Evolutionary conservation across 2,329 filamentous ascomycete genomes (phyloP).

Genomic region (Tolypocladium paradoxum): DNA sequence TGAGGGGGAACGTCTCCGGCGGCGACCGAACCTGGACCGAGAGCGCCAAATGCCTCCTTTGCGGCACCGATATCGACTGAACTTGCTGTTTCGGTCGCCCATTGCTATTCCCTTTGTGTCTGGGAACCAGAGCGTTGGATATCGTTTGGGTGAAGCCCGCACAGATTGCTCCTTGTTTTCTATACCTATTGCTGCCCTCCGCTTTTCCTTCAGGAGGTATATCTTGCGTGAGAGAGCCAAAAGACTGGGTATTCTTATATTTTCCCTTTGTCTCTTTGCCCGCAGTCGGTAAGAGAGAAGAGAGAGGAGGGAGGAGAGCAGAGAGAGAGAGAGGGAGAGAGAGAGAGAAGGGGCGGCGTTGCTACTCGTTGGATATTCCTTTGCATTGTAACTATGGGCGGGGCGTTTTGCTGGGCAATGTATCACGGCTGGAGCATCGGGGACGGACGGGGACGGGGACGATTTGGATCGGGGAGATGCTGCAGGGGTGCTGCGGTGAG

Average conservation of each 20-base stretch:
- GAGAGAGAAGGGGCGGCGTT: background rate
- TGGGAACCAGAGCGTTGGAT: background rate
- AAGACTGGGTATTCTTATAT: background rate
- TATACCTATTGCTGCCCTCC: background rate
- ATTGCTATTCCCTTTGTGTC: background rate
- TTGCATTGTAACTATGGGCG: conserved; percentile 1
- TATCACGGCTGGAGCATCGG: background rate
- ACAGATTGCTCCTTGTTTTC: background rate
- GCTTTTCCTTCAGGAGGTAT: no score
- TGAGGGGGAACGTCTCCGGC: conserved; percentile 34
- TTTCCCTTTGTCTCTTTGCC: background rate
- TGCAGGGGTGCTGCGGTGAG: background rate
- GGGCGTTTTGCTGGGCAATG: background rate
- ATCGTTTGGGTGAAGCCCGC: background rate
- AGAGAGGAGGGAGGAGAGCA: background rate
- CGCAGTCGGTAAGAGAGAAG: background rate
- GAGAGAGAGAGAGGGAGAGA: background rate
- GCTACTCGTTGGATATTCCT: background rate
- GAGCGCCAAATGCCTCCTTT: conserved; percentile 37
- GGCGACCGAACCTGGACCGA: conserved; percentile 45
- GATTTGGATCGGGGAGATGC: background rate
- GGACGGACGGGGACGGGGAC: background rate
- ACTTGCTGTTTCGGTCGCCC: background rate
- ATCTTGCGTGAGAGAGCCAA: background rate
- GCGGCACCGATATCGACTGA: conserved; percentile 31